Conservation (phyloP, 108 stramenopile genomes). For the Cylindrotheca closterium region DNA sequence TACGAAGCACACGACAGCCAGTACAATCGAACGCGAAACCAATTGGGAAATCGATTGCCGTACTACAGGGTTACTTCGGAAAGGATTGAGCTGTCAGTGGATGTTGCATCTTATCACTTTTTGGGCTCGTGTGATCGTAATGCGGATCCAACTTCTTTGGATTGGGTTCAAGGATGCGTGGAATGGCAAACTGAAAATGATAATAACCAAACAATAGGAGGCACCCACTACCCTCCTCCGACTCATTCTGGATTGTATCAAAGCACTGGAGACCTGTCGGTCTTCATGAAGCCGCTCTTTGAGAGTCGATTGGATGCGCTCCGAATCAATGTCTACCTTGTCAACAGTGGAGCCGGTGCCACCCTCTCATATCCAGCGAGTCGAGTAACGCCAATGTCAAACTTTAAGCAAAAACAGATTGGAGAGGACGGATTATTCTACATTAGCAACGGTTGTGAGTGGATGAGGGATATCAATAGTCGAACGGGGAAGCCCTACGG, state of each 20-base stretch:
- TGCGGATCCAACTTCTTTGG: slow-evolving; percentile 11
- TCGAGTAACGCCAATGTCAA: slow-evolving; percentile 1
- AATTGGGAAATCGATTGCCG: background rate
- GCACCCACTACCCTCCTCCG: slow-evolving; percentile 30
- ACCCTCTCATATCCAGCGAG: slow-evolving; percentile 33
- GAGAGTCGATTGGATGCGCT: slow-evolving; percentile 41
- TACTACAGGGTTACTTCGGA: background rate
- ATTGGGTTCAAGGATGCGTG: slow-evolving; percentile 7
- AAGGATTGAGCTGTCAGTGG: slow-evolving; percentile 10
- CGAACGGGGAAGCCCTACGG: slow-evolving; percentile 31
- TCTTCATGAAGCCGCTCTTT: slow-evolving; percentile 48
- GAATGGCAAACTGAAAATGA: slow-evolving; percentile 46
- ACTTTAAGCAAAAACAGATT: background rate
- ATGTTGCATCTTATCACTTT: slow-evolving; percentile 30
- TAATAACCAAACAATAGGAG: slow-evolving; percentile 43
- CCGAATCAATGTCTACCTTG: slow-evolving; percentile 37
- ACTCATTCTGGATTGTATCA: slow-evolving; percentile 29
- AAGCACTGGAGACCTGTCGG: slow-evolving; percentile 34
- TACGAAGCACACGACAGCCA: slow-evolving; percentile 3
- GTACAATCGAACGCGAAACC: too few species aligned
- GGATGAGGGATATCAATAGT: slow-evolving; percentile 44
- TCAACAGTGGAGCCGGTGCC: slow-evolving; percentile 54
- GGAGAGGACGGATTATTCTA: too few species aligned
- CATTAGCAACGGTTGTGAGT: slow-evolving; percentile 52
- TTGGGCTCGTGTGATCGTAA: slow-evolving; percentile 57